phyloP scores from a whole-genome alignment of 108 stramenopile genomes.

The Discostella pseudostelligera region DNA sequence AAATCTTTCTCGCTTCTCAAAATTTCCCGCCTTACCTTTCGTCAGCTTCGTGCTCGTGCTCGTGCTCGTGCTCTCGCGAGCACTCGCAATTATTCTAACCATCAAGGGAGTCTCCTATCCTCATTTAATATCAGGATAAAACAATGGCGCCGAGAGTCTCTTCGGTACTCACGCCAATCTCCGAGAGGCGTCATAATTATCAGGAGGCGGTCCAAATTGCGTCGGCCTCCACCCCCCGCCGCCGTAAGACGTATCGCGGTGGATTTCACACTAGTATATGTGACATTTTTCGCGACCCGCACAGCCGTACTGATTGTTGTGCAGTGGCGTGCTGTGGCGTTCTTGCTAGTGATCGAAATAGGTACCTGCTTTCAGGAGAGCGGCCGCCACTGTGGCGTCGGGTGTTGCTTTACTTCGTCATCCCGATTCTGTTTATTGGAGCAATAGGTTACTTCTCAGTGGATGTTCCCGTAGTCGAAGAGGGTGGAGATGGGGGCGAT shows the following conservation, averaged over 20 bases:
- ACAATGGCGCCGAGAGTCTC: too few species aligned
- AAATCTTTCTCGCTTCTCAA: too few species aligned
- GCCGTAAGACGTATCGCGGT: constrained; percentile 31
- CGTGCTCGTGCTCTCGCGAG: too few species aligned
- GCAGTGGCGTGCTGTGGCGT: constrained; percentile 47
- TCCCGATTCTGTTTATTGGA: constrained; percentile 33
- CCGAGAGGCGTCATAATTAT: too few species aligned
- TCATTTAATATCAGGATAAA: too few species aligned
- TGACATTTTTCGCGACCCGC: constrained; percentile 37
- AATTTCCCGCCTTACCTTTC: too few species aligned
- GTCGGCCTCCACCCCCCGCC: not conserved
- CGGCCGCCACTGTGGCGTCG: constrained; percentile 43
- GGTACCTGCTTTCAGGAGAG: constrained; percentile 39
- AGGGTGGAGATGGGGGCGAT: too few species aligned
- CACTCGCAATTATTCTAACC: too few species aligned
- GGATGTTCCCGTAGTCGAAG: constrained; percentile 23
- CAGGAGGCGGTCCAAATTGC: too few species aligned
- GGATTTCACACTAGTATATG: constrained; percentile 43
- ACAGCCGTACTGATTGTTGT: constrained; percentile 45
- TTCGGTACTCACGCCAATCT: too few species aligned
- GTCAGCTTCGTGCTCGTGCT: too few species aligned
- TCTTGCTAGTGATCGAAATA: constrained; percentile 33
- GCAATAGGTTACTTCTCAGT: constrained; percentile 41
- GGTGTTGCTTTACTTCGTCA: constrained; percentile 30
- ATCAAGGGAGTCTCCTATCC: too few species aligned